These are phyloP conservation scores for Boletus sp. DNA, from an alignment of 768 basidiomycete genomes.

Conservation along the genomic window DNA sequence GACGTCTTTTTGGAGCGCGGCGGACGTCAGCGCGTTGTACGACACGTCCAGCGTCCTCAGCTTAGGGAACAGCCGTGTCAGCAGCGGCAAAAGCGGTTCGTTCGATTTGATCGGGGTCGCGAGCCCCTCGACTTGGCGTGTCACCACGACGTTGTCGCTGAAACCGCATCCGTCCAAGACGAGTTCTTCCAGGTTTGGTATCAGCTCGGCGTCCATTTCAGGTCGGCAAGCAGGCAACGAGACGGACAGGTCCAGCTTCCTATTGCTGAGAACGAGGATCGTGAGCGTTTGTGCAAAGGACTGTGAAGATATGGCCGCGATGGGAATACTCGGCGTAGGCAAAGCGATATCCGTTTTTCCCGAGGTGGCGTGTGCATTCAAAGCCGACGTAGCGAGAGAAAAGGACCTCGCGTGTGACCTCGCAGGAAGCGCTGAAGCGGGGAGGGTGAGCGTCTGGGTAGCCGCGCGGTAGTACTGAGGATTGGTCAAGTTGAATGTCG, in stretches of 20 bases:
- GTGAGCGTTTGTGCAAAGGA: slow-evolving; percentile 59
- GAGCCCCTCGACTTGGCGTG: slow-evolving; percentile 33
- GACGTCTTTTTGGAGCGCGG: slow-evolving; percentile 46
- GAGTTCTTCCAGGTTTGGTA: slow-evolving; percentile 74
- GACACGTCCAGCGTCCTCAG: slow-evolving; percentile 69
- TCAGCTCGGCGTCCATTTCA: slow-evolving; percentile 36
- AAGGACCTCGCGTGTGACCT: slow-evolving; percentile 59
- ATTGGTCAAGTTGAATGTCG: slow-evolving; percentile 39
- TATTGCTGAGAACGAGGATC: slow-evolving; percentile 57
- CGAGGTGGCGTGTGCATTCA: slow-evolving; percentile 1
- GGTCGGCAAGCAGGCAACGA: slow-evolving; percentile 43
- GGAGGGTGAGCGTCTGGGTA: slow-evolving; percentile 63
- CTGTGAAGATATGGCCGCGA: slow-evolving; percentile 58
- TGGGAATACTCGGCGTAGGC: slow-evolving; percentile 66
- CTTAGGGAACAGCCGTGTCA: slow-evolving; percentile 69
- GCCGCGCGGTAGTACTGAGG: slow-evolving; percentile 59
- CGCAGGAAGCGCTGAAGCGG: slow-evolving; percentile 54
- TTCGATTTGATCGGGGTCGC: slow-evolving; percentile 42
- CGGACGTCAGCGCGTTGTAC: slow-evolving; percentile 65
- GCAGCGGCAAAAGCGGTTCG: slow-evolving; percentile 56
- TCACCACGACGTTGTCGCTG: slow-evolving; percentile 53
- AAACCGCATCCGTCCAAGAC: slow-evolving; percentile 72
- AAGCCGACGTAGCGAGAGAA: slow-evolving; percentile 43
- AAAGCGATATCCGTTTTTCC: slow-evolving; percentile 47
- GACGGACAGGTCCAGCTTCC: slow-evolving; percentile 67